These are phyloP conservation scores for Gonapodya prolifera DNA, from an alignment of 192 early-diverging fungal species.

Conservation along the genomic window DNA sequence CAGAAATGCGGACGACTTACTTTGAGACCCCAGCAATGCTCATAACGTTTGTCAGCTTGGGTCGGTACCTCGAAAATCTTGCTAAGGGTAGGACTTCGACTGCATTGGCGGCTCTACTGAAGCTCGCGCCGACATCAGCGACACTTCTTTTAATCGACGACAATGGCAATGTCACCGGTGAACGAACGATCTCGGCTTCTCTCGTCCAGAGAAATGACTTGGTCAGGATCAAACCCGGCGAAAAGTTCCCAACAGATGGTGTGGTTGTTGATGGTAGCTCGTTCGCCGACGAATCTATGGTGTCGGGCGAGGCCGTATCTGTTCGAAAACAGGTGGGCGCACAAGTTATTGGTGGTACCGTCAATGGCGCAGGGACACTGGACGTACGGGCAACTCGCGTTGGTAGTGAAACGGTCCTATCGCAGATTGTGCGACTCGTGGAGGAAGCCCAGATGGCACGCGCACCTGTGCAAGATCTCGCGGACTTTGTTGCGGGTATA, in stretches of 20 bases:
- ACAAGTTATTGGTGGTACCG: constrained; percentile 82
- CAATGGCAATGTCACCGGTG: constrained; percentile 17
- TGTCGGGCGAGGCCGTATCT: constrained; percentile 83
- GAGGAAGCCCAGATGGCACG: constrained; percentile 87
- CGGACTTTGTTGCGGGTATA: constrained; percentile 74
- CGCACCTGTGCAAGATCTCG: constrained; percentile 89
- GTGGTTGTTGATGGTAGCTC: constrained; percentile 56
- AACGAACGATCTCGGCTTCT: constrained; percentile 70
- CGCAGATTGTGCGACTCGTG: constrained; percentile 86
- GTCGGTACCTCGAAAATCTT: constrained; percentile 64
- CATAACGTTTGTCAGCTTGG: constrained; percentile 85
- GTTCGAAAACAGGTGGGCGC: constrained; percentile 54
- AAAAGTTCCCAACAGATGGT: constrained; percentile 88
- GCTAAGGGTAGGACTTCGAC: constrained; percentile 88
- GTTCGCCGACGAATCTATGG: constrained; percentile 86
- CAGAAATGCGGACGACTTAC: constrained; percentile 27
- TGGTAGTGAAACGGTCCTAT: constrained; percentile 77
- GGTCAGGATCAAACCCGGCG: constrained; percentile 80
- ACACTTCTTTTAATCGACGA: constrained; percentile 25
- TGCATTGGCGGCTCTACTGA: constrained; percentile 79
- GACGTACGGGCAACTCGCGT: constrained; percentile 73
- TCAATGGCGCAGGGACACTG: constrained; percentile 81
- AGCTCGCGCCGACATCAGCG: constrained; percentile 66
- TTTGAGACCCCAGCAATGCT: constrained; percentile 90
- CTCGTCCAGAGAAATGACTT: constrained; percentile 74